Evolutionary conservation across 2,329 filamentous ascomycete genomes (phyloP), one percentile per base, ranked within the genome.

Genomic region (Xylaria sp.): DNA sequence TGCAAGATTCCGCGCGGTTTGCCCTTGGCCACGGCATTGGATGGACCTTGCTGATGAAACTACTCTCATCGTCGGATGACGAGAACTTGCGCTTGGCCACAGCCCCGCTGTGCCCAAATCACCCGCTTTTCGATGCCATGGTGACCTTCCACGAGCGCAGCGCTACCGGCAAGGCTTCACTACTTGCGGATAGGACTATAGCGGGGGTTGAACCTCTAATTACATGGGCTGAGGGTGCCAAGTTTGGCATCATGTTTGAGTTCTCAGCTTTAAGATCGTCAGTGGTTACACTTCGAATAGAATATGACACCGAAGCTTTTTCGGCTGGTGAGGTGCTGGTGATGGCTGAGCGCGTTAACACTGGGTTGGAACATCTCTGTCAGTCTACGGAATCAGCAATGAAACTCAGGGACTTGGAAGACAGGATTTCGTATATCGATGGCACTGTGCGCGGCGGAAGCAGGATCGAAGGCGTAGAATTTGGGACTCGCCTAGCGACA

Each of bases 211-310:
- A 11, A 15, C 19, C 17, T 4, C 9, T 43, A 10, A 29, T 15
- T 13, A 64, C 53, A 1, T 64, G 62, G 58, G 13, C 33, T 2
- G 41, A 54, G 9, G 62, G 62, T 1, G 47, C 62, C 7, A 64
- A 64, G 27, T 64, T 64, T 27, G 46, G 48, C 23, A 31, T 64
- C 41, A 61, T 64, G 62, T 43, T 29, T 3, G 62, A 64, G 40
- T 64, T 64, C 31, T 44, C 33, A 15, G 47, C 27, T 2, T 13
- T 11, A 1, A 38, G 21, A 0, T n/a, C 49, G 17, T 11, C 10
- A 8, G 41, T n/a, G 1, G 29, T 58, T 1, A 9, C 19, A 10
- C 7, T 62, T 4, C 13, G 59, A n/a, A 33, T 62, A 4, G 59
- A 62, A 31, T 62, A 58, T 33, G 54, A 47, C 8, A 48, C 58